phyloP scores from a whole-genome alignment of 768 basidiomycete genomes.

The Boletellus emodensis region DNA sequence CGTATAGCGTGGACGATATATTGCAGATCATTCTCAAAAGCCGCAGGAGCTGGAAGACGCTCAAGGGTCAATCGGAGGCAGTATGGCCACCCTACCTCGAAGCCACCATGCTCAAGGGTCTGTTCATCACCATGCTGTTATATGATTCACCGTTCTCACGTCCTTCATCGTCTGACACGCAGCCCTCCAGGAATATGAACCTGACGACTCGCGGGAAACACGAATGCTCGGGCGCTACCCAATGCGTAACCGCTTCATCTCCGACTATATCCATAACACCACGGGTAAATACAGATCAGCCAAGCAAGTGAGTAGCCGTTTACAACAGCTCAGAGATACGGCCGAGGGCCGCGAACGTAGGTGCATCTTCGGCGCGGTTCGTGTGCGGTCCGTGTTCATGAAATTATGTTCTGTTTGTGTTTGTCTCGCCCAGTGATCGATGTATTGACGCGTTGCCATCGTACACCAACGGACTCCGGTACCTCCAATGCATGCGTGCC shows the following conservation, averaged over 20 bases:
- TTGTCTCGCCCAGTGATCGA: slow-evolving; percentile 33
- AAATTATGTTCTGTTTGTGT: slow-evolving; percentile 27
- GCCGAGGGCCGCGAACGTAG: slow-evolving; percentile 67
- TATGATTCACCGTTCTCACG: slow-evolving; percentile 17
- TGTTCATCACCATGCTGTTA: slow-evolving; percentile 11
- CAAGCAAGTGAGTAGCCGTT: slow-evolving; percentile 77
- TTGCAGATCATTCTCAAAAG: slow-evolving; percentile 63
- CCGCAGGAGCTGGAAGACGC: slow-evolving; percentile 73
- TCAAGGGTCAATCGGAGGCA: slow-evolving; percentile 60
- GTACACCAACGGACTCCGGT: slow-evolving; percentile 21
- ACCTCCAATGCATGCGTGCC: slow-evolving; percentile 17
- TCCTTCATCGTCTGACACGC: slow-evolving; percentile 14
- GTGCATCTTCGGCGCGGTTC: slow-evolving; percentile 32
- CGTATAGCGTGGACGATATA: slow-evolving; percentile 42
- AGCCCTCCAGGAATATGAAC: slow-evolving; percentile 73
- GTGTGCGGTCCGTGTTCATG: slow-evolving; percentile 27
- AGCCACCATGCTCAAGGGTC: slow-evolving; percentile 73
- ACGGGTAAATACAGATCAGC: slow-evolving; percentile 70
- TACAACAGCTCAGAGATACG: slow-evolving; percentile 75
- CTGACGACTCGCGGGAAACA: slow-evolving; percentile 69
- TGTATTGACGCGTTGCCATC: slow-evolving; percentile 34
- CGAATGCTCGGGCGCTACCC: slow-evolving; percentile 72
- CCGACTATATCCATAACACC: slow-evolving; percentile 65
- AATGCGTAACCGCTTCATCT: slow-evolving; percentile 76
- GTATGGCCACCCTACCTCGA: slow-evolving; percentile 82